Conservation (phyloP, 225 moss, liverwort and hornwort species). For the Marchantia paleacea region DNA sequence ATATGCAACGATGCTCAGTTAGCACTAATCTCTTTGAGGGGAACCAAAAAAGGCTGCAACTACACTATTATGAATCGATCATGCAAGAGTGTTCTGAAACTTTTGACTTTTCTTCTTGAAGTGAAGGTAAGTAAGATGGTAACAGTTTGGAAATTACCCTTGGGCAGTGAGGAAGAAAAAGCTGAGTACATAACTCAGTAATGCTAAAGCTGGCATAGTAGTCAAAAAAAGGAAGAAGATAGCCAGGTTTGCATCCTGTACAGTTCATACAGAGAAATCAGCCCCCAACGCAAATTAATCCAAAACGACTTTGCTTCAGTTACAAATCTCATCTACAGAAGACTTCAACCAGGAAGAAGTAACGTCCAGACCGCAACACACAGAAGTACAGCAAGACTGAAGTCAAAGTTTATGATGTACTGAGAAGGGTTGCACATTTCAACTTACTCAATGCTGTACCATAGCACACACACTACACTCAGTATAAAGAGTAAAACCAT, state of each 20-base stretch:
- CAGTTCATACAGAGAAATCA: background rate
- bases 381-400: too few relatives aligned
- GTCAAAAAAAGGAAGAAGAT: constrained; percentile 60
- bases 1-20: background rate
- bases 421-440: too few relatives aligned
- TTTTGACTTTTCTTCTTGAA: too few relatives aligned
- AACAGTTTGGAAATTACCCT: constrained; percentile 38
- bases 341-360: too few relatives aligned
- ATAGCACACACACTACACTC: too few relatives aligned
- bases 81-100: background rate
- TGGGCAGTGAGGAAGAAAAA: constrained; percentile 60
- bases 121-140: background rate
- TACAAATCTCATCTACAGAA: too few relatives aligned
- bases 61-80: background rate
- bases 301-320: too few relatives aligned
- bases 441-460: too few relatives aligned
- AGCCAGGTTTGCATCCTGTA: constrained; percentile 74
- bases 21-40: background rate
- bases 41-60: background rate
- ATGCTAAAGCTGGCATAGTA: constrained; percentile 68
- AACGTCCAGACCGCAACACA: too few relatives aligned
- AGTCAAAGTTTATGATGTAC: too few relatives aligned
- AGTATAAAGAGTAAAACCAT: too few relatives aligned
- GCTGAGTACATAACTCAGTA: constrained; percentile 63
- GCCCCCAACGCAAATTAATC: too few relatives aligned